A percentile compares a stretch with the other conserved stretches of the same genome.
phyloP scores from a whole-genome alignment of 192 early-diverging fungal genomes.

The Coemansia sp. region DNA sequence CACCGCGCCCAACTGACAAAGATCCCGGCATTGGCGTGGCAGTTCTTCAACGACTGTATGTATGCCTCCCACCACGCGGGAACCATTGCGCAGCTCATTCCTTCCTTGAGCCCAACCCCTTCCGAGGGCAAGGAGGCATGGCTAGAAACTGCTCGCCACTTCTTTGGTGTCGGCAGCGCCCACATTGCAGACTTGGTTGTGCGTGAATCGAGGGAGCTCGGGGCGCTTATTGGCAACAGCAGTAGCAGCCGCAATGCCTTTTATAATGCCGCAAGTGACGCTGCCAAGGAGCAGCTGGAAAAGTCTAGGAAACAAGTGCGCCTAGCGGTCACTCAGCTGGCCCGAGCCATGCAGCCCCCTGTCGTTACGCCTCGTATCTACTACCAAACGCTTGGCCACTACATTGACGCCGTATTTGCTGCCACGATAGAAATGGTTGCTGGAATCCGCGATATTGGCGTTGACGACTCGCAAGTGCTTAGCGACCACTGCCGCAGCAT shows the following conservation, averaged over 20 bases:
- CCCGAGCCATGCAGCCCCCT: conserved; percentile 22
- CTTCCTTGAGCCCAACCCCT: neutral
- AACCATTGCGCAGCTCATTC: neutral
- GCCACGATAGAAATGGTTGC: conserved; percentile 17
- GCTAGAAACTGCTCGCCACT: conserved; percentile 6
- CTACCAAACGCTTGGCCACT: conserved; percentile 13
- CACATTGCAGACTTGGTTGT: conserved; percentile 2
- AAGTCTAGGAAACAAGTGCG: conserved; percentile 13
- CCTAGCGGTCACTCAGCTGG: conserved; percentile 19
- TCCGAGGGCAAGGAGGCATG: conserved; percentile 2
- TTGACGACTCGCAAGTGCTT: conserved; percentile 41
- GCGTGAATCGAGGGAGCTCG: conserved; percentile 15
- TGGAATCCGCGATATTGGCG: conserved; percentile 31
- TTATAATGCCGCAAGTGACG: neutral
- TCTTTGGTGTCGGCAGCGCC: neutral
- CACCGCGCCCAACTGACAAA: conserved; percentile 26
- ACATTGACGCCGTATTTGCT: conserved; percentile 25
- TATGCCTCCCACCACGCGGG: conserved; percentile 42
- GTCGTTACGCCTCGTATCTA: conserved; percentile 23
- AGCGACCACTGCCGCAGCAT: conserved; percentile 34
- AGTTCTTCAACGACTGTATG: conserved; percentile 44
- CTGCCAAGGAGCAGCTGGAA: neutral
- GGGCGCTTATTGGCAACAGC: conserved; percentile 3
- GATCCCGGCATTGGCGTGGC: conserved; percentile 38
- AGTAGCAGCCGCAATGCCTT: conserved; percentile 9